Evolutionary conservation across 2,329 filamentous ascomycete genomes (phyloP).

Genomic region (Aspergillus pseudoglaucus): DNA sequence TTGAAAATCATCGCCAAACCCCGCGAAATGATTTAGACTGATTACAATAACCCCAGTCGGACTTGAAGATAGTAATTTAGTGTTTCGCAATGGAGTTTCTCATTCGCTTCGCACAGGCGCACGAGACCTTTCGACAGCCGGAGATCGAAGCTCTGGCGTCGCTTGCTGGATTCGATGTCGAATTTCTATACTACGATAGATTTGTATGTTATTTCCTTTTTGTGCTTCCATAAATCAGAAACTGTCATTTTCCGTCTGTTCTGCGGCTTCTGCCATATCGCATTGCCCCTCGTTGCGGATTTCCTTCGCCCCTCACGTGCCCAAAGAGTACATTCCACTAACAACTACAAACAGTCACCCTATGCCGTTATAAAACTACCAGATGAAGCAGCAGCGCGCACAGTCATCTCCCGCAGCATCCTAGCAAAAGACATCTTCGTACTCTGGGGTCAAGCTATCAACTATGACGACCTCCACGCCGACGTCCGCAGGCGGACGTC

Average conservation of each 20-base stretch:
- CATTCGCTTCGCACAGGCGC: constrained; percentile 79
- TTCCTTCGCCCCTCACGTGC: constrained; percentile 6
- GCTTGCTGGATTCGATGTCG: constrained; percentile 59
- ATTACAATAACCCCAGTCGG: neutral
- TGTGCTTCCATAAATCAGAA: neutral
- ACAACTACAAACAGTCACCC: constrained; percentile 58
- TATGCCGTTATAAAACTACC: constrained; percentile 71
- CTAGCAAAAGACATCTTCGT: constrained; percentile 79
- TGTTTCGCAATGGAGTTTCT: constrained; percentile 60
- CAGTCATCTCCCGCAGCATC: constrained; percentile 69
- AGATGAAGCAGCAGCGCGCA: constrained; percentile 57
- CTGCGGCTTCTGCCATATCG: neutral
- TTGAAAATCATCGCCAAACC: too few species aligned
- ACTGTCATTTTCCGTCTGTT: constrained; percentile 3
- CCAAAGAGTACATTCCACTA: constrained; percentile 9
- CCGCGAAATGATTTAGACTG: neutral
- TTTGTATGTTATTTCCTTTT: constrained; percentile 54
- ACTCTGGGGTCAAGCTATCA: constrained; percentile 71
- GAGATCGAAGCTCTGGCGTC: constrained; percentile 77
- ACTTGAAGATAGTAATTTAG: neutral
- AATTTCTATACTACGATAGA: constrained; percentile 67
- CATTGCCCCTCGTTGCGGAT: neutral
- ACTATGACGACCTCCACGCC: constrained; percentile 62
- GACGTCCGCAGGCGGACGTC: constrained; percentile 55
- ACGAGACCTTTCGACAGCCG: constrained; percentile 82